Percentiles rank a stretch among this genome's conserved stretches.
phyloP scores from a whole-genome alignment of 441 rosid species.

The Biscutella auriculata region DNA sequence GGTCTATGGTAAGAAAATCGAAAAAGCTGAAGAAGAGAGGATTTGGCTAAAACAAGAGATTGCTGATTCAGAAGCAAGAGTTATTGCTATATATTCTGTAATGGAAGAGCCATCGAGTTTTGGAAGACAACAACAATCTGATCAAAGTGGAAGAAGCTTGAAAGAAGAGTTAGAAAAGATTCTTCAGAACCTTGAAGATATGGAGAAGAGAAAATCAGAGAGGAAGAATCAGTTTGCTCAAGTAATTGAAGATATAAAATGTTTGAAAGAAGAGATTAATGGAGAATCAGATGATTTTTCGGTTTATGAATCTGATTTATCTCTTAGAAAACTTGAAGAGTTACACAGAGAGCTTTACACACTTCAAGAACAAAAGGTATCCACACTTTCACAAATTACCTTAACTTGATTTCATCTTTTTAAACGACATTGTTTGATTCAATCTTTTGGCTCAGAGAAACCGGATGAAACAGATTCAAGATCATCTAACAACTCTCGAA shows the following conservation, averaged over 20 bases:
- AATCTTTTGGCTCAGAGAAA: conserved; percentile 30
- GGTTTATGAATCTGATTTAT: conserved; percentile 59
- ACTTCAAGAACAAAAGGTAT: conserved; percentile 71
- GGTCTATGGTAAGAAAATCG: conserved; percentile 54
- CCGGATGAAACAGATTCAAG: conserved; percentile 59
- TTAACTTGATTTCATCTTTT: neutral
- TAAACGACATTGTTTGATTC: too few relatives aligned
- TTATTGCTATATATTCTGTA: conserved; percentile 56
- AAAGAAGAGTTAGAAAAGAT: conserved; percentile 56
- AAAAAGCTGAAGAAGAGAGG: conserved; percentile 46
- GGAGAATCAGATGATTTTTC: conserved; percentile 24
- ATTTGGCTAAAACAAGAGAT: conserved; percentile 49
- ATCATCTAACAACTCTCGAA: conserved; percentile 37
- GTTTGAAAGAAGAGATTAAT: conserved; percentile 37
- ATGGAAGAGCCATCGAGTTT: conserved; percentile 67
- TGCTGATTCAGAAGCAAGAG: conserved; percentile 65
- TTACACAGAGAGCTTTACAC: conserved; percentile 52
- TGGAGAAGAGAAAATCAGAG: conserved; percentile 55
- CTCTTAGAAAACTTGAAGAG: conserved; percentile 74
- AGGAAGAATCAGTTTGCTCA: conserved; percentile 58
- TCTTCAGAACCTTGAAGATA: conserved; percentile 70
- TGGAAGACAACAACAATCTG: conserved; percentile 52
- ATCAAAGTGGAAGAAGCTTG: conserved; percentile 52
- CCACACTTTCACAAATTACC: neutral
- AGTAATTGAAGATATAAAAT: conserved; percentile 47